Evolutionary conservation across 2,329 filamentous ascomycete species (phyloP), one percentile per base, ranked within the genome.

Genomic region (Clarireedia hainanense): DNA sequence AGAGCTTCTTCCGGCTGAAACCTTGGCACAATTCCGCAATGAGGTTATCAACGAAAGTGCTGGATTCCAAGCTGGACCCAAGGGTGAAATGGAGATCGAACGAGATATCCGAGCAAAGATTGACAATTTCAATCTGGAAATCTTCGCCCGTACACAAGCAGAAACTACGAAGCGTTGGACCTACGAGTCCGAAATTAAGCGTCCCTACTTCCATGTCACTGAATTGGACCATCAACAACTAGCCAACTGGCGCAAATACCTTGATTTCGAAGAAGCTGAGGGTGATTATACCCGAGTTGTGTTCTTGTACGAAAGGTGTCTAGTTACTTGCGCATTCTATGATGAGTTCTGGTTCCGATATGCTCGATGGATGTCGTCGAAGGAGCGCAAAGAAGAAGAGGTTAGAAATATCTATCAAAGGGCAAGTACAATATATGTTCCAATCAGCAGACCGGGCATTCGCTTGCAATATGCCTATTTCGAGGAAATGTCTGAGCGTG

Each of bases 291-390:
- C 77, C 14, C 83, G 94, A 57, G 86, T 80, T 47, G 81, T 88
- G 5, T 94, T 94, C 67, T 74, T 99, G 34, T 97, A 99, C 69
- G 94, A 99, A 75, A 85, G 94, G 51, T 97, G 91, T 65, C 73
- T 99, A 52, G 89, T 96, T 37, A 92, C 90, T 0, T 95, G 89
- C 66, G 92, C 94, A 15, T 87, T 95, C 63, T 96, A 99, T 68
- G 92, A 97, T 50, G 92, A 97, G 68, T 95, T 97, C 71, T 99
- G 94, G 94, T 84, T 95, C 66, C 87, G 94, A n/a, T 99, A 96
- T 71, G 89, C 88, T 15, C 80, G 92, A 42, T 99, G 94, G 94
- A 95, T 96, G 88, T 79, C 81, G 57, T 83, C 83, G 0, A 89
- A 95, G 68, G 74, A 82, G 1, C 84, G 79, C 63, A 96, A 95